phyloP scores from a whole-genome alignment of 202 grass and related monocot genomes.

The Bolboschoenoplectus hybrid region DNA sequence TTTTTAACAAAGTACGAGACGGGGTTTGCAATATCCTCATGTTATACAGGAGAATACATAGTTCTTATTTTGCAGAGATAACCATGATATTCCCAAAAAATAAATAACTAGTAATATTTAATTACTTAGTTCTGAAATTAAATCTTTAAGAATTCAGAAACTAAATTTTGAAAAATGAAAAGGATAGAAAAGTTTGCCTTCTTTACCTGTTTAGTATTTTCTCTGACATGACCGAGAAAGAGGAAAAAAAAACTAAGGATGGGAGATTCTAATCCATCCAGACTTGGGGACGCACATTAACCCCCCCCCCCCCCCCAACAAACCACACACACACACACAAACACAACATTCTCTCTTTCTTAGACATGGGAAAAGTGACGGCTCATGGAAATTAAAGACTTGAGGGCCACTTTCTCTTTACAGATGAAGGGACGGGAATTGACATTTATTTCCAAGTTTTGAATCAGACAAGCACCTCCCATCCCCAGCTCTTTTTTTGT shows the following conservation, averaged over 20 bases:
- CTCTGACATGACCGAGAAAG: too few species aligned
- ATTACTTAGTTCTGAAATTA: background rate
- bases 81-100: background rate
- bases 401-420: background rate
- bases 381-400: background rate
- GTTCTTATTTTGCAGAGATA: background rate
- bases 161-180: background rate
- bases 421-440: background rate
- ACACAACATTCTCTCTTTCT: background rate
- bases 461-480: background rate
- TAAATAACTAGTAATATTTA: background rate
- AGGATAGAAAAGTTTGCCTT: background rate
- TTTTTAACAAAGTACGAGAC: constrained; percentile 9
- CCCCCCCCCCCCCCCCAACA: background rate
- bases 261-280: background rate
- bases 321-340: background rate
- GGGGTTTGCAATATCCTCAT: background rate
- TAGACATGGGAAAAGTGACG: background rate
- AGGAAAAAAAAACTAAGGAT: background rate
- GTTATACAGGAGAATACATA: background rate
- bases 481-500: background rate
- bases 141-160: background rate
- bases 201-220: too few species aligned
- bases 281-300: background rate
- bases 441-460: background rate